Evolutionary conservation across 2,329 filamentous ascomycete genomes (phyloP).

Genomic region (Talaromyces sp.): DNA sequence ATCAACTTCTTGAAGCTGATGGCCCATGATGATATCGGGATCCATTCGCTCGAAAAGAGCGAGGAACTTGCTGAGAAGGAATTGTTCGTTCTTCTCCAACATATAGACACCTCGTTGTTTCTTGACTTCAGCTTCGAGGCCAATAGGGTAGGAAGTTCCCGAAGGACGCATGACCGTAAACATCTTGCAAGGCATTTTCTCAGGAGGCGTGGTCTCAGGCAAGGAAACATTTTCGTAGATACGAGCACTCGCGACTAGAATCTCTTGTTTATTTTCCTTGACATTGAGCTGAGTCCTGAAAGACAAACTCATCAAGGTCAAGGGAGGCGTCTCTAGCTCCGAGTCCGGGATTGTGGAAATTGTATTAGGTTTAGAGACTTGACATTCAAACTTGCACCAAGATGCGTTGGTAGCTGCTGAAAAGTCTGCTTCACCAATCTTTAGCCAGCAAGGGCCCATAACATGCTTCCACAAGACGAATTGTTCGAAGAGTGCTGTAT

Average conservation of each 20-base stretch:
- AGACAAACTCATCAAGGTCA: slow-evolving; percentile 94
- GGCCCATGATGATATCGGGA: slow-evolving; percentile 88
- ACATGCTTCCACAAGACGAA: slow-evolving; percentile 99
- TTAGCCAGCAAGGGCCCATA: slow-evolving; percentile 98
- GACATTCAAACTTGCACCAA: slow-evolving; percentile 92
- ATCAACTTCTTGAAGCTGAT: slow-evolving; percentile 95
- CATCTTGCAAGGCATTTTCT: slow-evolving; percentile 82
- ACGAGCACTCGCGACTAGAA: slow-evolving; percentile 83
- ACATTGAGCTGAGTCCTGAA: slow-evolving; percentile 84
- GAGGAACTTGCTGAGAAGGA: slow-evolving; percentile 82
- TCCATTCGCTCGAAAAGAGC: slow-evolving; percentile 84
- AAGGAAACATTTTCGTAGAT: slow-evolving; percentile 89
- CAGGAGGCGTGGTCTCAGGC: slow-evolving; percentile 80
- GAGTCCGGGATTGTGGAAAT: slow-evolving; percentile 71
- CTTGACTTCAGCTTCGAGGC: slow-evolving; percentile 75
- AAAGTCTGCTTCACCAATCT: slow-evolving; percentile 82
- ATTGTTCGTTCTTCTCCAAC: slow-evolving; percentile 76
- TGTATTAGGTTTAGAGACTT: slow-evolving; percentile 72
- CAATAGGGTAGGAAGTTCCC: slow-evolving; percentile 71
- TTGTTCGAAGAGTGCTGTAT: slow-evolving; percentile 92
- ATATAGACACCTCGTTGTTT: slow-evolving; percentile 75
- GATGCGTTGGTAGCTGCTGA: slow-evolving; percentile 83
- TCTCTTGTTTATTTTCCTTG: slow-evolving; percentile 94
- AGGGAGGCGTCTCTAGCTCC: slow-evolving; percentile 76
- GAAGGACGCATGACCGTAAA: slow-evolving; percentile 88